A percentile compares a stretch with the other conserved stretches of the same genome.
Conservation (phyloP, 2,329 filamentous ascomycete genomes). For the Alternaria solani region DNA sequence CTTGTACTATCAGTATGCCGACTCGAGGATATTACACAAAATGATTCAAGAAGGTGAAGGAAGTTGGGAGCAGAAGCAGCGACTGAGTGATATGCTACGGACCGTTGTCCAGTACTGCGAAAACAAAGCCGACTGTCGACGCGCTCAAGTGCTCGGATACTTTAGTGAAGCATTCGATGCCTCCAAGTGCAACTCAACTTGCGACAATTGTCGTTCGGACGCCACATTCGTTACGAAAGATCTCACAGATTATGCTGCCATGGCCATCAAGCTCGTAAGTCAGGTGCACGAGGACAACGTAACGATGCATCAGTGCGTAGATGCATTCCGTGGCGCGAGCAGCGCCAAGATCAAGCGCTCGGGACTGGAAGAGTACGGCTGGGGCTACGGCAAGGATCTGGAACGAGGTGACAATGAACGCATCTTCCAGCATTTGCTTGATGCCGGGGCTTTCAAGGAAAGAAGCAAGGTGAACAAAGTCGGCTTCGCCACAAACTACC, state of each 20-base stretch:
- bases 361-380: conserved; percentile 61
- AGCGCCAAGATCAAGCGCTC: conserved; percentile 66
- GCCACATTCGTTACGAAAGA: conserved; percentile 76
- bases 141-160: conserved; percentile 89
- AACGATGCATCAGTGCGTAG: conserved; percentile 76
- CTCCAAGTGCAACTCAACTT: conserved; percentile 75
- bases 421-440: conserved; percentile 78
- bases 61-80: conserved; percentile 78
- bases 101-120: conserved; percentile 89
- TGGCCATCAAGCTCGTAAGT: conserved; percentile 73
- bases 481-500: conserved; percentile 78
- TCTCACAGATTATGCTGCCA: conserved; percentile 76
- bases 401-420: conserved; percentile 81
- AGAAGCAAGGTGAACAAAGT: conserved; percentile 69
- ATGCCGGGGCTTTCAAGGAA: conserved; percentile 77
- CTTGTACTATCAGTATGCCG: conserved; percentile 84
- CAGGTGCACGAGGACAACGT: conserved; percentile 66
- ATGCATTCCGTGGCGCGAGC: conserved; percentile 78
- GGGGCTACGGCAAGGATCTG: conserved; percentile 72
- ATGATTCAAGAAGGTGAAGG: conserved; percentile 88
- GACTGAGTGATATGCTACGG: conserved; percentile 84
- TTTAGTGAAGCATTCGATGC: conserved; percentile 85
- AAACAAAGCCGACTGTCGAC: conserved; percentile 84
- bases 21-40: conserved; percentile 75
- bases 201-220: conserved; percentile 87